Base-by-base conservation (phyloP, 2,329 filamentous ascomycete species). In the Colletotrichum salicis region DNA sequence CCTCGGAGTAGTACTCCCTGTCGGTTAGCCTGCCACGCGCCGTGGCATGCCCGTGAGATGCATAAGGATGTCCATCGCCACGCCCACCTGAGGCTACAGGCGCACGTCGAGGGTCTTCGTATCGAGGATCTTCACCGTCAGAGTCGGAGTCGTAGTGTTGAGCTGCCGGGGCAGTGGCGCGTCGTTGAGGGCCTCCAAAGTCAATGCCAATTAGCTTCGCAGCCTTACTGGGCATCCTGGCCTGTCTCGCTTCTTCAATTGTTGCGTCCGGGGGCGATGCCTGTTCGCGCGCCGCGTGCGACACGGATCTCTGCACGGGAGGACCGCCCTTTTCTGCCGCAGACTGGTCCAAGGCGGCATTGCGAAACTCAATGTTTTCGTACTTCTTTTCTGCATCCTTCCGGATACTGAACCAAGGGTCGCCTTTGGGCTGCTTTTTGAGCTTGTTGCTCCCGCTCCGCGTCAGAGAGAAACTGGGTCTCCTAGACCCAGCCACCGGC, bases 391-490 rank as follows among this genome's bases (percentile, higher is more conserved):
- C 86, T 3, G 83, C 81, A 35, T 86, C 84, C n/a, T 77, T 78
- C 45, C 85, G 82, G 29, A 79, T 78, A 61, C 79, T 80, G 74
- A 84, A 83, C 83, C 84, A 85, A 1, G 83, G 79, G 60, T 90
- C 87, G n/a, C 79, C 82, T 1, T 89, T 87, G 1, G 87, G 88
- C 2, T 88, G 85, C 73, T 91, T 91, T 76, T 83, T 86, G 45
- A 90, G 80, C 76, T 88, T 91, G 74, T 90, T 89, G 75, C 88
- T 91, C n/a, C 82, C 85, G 67, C 80, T 87, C 61, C 87, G 84
- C 10, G 81, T 77, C 41, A 86, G 74, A 70, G 83, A 80, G 62
- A 83, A 81, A 41, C 70, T 72, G 45, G 70, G 66, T n/a, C 66
- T 57, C 4, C 70, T 66, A 48, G 70, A 64, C 51, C 81, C 79